Evolutionary conservation across 129 eudicot genomes (phyloP).

Genomic region (Flaveria brownii): DNA sequence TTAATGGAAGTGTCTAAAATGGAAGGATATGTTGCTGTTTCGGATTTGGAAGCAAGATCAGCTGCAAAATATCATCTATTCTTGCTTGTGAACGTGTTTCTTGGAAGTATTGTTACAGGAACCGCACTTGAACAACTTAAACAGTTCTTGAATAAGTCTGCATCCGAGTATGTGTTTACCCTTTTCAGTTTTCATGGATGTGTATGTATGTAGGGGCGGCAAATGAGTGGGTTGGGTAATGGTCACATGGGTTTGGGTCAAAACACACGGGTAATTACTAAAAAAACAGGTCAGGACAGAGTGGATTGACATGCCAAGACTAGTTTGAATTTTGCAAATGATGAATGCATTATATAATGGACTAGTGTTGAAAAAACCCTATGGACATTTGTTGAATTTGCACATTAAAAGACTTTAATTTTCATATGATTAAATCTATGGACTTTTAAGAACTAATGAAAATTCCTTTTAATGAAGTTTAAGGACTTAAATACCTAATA

Average conservation of each 20-base stretch:
- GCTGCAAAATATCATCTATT: constrained; percentile 77
- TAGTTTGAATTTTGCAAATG: not conserved
- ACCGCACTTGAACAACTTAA: constrained; percentile 86
- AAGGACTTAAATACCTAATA: not conserved
- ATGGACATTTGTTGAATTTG: not conserved
- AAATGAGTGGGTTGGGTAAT: not conserved
- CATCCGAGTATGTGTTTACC: constrained; percentile 58
- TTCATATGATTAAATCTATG: not conserved
- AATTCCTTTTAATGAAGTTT: not conserved
- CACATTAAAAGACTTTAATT: not conserved
- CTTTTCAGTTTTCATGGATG: not conserved
- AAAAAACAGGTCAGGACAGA: not conserved
- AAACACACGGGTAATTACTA: not conserved
- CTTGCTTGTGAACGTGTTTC: constrained; percentile 79
- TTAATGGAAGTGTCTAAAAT: constrained; percentile 83
- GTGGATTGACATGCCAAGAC: too few species aligned
- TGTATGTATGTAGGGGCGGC: too few species aligned
- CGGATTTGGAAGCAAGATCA: constrained; percentile 79
- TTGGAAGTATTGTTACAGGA: constrained; percentile 76
- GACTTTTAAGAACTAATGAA: not conserved
- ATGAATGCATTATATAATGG: not conserved
- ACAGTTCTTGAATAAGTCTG: constrained; percentile 55
- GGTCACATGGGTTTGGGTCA: not conserved
- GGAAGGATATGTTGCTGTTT: constrained; percentile 77
- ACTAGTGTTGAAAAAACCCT: not conserved